phyloP scores from a whole-genome alignment of 2,329 filamentous ascomycete species.

The Dissoconium aciculare region DNA sequence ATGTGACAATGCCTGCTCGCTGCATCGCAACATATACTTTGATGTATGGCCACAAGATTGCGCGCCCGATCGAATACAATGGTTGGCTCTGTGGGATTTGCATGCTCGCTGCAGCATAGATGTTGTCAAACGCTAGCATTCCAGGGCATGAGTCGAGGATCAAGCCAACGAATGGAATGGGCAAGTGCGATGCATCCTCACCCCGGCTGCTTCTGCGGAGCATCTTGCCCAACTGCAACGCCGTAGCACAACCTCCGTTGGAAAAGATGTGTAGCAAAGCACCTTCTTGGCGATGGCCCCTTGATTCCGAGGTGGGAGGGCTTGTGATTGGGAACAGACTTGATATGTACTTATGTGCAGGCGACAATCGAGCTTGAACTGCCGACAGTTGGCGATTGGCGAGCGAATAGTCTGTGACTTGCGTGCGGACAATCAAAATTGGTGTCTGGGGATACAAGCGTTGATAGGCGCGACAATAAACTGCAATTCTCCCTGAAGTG shows the following conservation, averaged over 20 bases:
- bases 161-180: not conserved
- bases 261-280: slow-evolving; percentile 4
- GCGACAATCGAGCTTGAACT: too few relatives aligned
- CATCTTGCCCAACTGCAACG: slow-evolving; percentile 3
- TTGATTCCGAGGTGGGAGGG: not conserved
- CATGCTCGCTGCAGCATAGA: not conserved
- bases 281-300: not conserved
- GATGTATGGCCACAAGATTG: not conserved
- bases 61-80: not conserved
- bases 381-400: too few relatives aligned
- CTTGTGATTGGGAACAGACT: not conserved
- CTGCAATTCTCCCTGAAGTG: slow-evolving; percentile 2
- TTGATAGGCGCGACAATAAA: slow-evolving; percentile 5
- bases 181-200: not conserved
- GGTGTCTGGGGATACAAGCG: slow-evolving; percentile 1
- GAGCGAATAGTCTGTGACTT: slow-evolving; percentile 4
- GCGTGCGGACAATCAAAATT: slow-evolving; percentile 5
- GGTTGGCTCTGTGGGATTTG: not conserved
- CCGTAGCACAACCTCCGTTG: slow-evolving; percentile 3
- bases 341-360: not conserved
- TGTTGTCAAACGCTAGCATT: not conserved
- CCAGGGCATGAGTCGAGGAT: not conserved
- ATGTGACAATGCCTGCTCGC: not conserved
- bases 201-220: slow-evolving; percentile 1
- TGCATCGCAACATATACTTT: not conserved